Evolutionary conservation across 2,329 filamentous ascomycete species (phyloP).

Genomic region (Proliferodiscus dingleyae): DNA sequence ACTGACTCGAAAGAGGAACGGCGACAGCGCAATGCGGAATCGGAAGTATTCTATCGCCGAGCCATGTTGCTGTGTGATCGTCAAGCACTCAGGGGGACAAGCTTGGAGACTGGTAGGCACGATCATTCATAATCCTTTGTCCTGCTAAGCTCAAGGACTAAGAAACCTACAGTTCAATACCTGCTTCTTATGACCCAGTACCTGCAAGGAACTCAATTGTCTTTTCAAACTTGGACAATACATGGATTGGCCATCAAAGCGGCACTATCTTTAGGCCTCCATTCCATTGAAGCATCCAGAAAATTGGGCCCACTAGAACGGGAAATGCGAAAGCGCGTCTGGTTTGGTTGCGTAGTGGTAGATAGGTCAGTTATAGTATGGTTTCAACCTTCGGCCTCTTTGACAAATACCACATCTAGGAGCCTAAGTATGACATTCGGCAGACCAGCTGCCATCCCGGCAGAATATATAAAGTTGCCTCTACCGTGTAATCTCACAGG

Average conservation of each 20-base stretch:
- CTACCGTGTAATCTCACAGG: constrained; percentile 25
- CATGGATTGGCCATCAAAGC: constrained; percentile 49
- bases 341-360: constrained; percentile 41
- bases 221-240: constrained; percentile 48
- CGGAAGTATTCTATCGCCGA: constrained; percentile 42
- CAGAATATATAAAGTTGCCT: constrained; percentile 38
- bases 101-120: constrained; percentile 39
- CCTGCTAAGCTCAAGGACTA: not conserved
- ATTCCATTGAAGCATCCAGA: constrained; percentile 37
- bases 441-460: constrained; percentile 41
- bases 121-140: too few species aligned
- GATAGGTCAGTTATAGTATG: not conserved
- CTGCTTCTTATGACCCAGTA: constrained; percentile 47
- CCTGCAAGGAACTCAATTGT: constrained; percentile 49
- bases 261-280: constrained; percentile 47
- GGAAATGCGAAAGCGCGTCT: constrained; percentile 44
- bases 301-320: constrained; percentile 37
- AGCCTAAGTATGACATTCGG: constrained; percentile 50
- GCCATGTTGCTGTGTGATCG: constrained; percentile 40
- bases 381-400: too few species aligned
- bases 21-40: constrained; percentile 35
- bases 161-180: constrained; percentile 41
- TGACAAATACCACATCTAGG: too few species aligned
- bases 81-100: constrained; percentile 38
- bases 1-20: constrained; percentile 29